Evolutionary conservation across 805 yeast genomes (phyloP).

Genomic region (Ogataea dorogensis): DNA sequence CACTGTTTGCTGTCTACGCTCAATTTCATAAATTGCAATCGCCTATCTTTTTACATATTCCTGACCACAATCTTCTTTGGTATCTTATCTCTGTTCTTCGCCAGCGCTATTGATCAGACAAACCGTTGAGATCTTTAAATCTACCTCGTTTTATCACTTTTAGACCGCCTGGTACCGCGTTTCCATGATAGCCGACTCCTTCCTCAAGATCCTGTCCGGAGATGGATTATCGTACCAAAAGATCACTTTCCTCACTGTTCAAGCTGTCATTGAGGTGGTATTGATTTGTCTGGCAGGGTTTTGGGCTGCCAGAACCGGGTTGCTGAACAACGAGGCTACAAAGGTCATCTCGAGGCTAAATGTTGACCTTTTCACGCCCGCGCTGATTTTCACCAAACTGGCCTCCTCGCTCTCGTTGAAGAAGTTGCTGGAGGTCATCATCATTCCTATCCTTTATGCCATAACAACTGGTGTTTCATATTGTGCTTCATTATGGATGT

Average conservation of each 20-base stretch:
- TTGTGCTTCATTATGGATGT: conserved; percentile 55
- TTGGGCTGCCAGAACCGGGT: conserved; percentile 72
- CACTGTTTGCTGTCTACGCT: not conserved
- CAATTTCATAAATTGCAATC: not conserved
- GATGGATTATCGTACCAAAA: conserved; percentile 29
- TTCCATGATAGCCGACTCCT: conserved; percentile 10
- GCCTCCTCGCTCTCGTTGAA: conserved; percentile 66
- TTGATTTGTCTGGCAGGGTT: conserved; percentile 84
- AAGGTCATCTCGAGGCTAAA: conserved; percentile 73
- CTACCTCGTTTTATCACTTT: conserved; percentile 1
- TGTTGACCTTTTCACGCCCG: conserved; percentile 93
- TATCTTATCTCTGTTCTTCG: conserved; percentile 1
- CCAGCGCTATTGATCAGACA: not conserved
- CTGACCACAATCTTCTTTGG: too few species aligned
- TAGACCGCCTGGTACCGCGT: conserved; percentile 8
- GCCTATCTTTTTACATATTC: not conserved
- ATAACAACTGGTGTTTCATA: conserved; percentile 77
- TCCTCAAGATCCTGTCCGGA: conserved; percentile 4
- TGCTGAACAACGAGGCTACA: conserved; percentile 71
- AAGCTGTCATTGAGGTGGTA: conserved; percentile 90
- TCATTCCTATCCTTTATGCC: conserved; percentile 84
- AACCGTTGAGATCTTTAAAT: too few species aligned
- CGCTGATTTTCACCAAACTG: conserved; percentile 83
- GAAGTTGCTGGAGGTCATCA: conserved; percentile 74
- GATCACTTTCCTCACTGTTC: conserved; percentile 71